phyloP scores from a whole-genome alignment of 371 early-diverging fungal genomes.

The Lichtheimia ornata region DNA sequence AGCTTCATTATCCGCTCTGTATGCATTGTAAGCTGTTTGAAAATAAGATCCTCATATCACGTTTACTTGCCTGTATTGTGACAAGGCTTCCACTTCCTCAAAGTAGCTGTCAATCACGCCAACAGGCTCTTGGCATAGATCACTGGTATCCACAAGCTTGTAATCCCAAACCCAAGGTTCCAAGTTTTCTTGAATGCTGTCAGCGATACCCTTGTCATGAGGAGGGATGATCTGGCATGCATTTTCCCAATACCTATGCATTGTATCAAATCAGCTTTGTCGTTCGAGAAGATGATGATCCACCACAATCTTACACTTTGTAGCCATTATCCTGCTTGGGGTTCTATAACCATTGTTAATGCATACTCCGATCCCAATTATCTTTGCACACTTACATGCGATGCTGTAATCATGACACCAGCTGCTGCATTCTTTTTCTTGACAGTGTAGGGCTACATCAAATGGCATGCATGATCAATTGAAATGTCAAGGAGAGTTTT shows the following conservation, averaged over 20 bases:
- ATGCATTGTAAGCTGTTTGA: background rate
- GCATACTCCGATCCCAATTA: too few relatives aligned
- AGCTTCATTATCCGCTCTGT: slow-evolving; percentile 39
- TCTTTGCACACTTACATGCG: slow-evolving; percentile 61
- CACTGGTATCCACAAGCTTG: slow-evolving; percentile 53
- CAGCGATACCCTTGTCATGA: slow-evolving; percentile 82
- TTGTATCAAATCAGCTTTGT: background rate
- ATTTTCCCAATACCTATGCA: slow-evolving; percentile 75
- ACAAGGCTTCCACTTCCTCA: slow-evolving; percentile 53
- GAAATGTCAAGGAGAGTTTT: too few relatives aligned
- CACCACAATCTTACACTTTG: slow-evolving; percentile 72
- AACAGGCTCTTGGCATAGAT: slow-evolving; percentile 53
- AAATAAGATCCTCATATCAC: background rate
- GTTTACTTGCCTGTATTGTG: slow-evolving; percentile 23
- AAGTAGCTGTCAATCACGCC: slow-evolving; percentile 75
- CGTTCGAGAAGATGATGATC: background rate
- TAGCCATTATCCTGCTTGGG: slow-evolving; percentile 98
- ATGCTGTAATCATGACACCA: slow-evolving; percentile 98
- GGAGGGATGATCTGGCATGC: slow-evolving; percentile 94
- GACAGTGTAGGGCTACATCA: slow-evolving; percentile 76
- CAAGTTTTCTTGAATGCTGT: slow-evolving; percentile 68
- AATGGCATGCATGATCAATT: background rate
- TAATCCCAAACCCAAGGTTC: slow-evolving; percentile 82
- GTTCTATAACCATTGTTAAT: slow-evolving; percentile 50
- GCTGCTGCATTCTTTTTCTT: slow-evolving; percentile 74